Evolutionary conservation across 164 flowering plant genomes (phyloP).

Genomic region (Umbellularia californica): DNA sequence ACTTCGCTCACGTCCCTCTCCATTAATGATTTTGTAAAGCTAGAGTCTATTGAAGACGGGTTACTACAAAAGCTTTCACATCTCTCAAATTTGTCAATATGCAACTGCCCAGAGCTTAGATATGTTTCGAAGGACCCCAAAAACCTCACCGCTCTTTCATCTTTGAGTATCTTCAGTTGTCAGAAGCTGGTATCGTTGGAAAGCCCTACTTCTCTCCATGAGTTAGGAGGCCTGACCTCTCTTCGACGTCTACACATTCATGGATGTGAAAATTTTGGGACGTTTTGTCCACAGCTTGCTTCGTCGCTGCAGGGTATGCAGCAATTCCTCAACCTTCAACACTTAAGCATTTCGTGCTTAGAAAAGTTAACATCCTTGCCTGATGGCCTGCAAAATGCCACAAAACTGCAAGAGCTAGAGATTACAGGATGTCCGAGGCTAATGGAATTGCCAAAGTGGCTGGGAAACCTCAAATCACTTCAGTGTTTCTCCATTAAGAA

Average conservation of each 20-base stretch:
- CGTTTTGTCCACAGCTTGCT: neutral
- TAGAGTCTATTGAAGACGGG: slow-evolving; percentile 7
- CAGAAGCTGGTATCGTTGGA: neutral
- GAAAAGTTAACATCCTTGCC: slow-evolving; percentile 8
- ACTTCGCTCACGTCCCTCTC: neutral
- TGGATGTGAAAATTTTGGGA: neutral
- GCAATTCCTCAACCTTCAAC: neutral
- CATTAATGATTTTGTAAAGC: neutral
- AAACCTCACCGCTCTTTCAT: neutral
- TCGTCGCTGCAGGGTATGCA: slow-evolving; percentile 2
- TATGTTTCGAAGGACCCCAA: slow-evolving; percentile 7
- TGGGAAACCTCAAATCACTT: neutral
- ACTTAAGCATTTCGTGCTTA: neutral
- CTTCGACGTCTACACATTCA: neutral
- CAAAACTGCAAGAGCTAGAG: neutral
- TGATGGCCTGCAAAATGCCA: slow-evolving; percentile 1
- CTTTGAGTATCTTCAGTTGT: neutral
- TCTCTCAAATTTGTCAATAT: neutral
- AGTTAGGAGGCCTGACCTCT: too few relatives aligned
- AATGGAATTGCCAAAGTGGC: slow-evolving; percentile 2
- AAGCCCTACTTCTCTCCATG: neutral
- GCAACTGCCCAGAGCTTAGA: neutral
- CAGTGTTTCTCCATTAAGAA: neutral
- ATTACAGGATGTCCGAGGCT: neutral
- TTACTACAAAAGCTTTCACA: neutral